phyloP scores from a whole-genome alignment of 352 stramenopile genomes.

The Peronosclerospora sorghi region DNA sequence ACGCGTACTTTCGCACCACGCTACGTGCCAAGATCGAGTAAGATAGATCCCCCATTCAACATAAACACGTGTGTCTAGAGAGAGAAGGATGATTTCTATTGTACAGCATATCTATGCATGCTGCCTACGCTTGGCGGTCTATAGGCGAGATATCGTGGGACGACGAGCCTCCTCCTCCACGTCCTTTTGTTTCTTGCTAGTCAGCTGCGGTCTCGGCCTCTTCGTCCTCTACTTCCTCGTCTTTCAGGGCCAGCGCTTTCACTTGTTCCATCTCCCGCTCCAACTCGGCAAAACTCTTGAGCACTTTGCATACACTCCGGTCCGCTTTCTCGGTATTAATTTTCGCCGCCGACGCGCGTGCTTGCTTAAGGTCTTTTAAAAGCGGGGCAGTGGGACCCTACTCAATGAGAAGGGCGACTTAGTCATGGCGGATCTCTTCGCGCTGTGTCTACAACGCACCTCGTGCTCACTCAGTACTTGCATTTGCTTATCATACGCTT shows the following conservation, averaged over 20 bases:
- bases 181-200: constrained; percentile 6
- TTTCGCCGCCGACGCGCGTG: constrained; percentile 33
- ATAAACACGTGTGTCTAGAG: no score
- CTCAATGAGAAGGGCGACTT: no score
- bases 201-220: constrained; percentile 20
- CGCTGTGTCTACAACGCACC: no score
- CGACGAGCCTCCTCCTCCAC: no score
- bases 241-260: constrained; percentile 43
- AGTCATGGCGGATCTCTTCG: no score
- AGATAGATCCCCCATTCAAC: constrained; percentile 5
- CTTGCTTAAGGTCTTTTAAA: constrained; percentile 55
- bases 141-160: no score
- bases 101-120: no score
- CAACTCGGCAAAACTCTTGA: constrained; percentile 70
- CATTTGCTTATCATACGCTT: constrained; percentile 81
- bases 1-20: constrained; percentile 50
- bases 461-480: constrained; percentile 60
- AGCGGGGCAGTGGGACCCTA: constrained; percentile 40
- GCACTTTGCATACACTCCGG: constrained; percentile 41
- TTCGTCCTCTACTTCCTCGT: constrained; percentile 26
- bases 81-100: no score
- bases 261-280: constrained; percentile 57
- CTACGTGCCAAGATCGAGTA: constrained; percentile 33
- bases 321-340: constrained; percentile 65
- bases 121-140: no score